Conservation (phyloP, 1,284 basidiomycete genomes). For the Fistulinella staudtii region DNA sequence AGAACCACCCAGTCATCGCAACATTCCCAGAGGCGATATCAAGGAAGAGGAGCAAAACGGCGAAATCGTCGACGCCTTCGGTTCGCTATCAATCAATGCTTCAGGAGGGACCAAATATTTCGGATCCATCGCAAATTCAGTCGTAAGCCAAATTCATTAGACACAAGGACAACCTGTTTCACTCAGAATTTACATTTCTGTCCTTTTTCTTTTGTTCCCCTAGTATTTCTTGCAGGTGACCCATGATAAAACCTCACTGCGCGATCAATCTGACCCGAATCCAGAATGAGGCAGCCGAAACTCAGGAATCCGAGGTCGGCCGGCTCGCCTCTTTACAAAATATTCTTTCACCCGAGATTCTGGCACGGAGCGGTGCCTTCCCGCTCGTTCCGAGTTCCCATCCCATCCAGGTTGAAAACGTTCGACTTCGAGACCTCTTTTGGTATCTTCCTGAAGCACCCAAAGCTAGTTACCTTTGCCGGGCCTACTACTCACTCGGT, state of each 20-base stretch:
- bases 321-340: constrained; percentile 47
- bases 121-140: constrained; percentile 73
- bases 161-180: background rate
- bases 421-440: constrained; percentile 53
- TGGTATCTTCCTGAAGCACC: constrained; percentile 64
- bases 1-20: constrained; percentile 39
- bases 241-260: constrained; percentile 4
- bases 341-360: constrained; percentile 56
- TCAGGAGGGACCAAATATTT: constrained; percentile 70
- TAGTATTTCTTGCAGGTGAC: constrained; percentile 71
- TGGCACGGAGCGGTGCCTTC: constrained; percentile 59
- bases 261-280: constrained; percentile 27
- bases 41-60: constrained; percentile 62
- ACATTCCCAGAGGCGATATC: constrained; percentile 20
- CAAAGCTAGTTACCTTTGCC: constrained; percentile 56
- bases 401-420: constrained; percentile 41
- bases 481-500: constrained; percentile 64
- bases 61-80: constrained; percentile 76
- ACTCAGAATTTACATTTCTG: too few relatives aligned
- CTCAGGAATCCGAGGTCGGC: constrained; percentile 47
- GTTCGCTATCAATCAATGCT: constrained; percentile 64
- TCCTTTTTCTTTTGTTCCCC: constrained; percentile 2
- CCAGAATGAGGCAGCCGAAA: constrained; percentile 53
- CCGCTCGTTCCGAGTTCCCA: constrained; percentile 53
- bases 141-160: constrained; percentile 38